Evolutionary conservation across 148 eudicot species (phyloP).

Genomic region (Persicaria tinctoria): DNA sequence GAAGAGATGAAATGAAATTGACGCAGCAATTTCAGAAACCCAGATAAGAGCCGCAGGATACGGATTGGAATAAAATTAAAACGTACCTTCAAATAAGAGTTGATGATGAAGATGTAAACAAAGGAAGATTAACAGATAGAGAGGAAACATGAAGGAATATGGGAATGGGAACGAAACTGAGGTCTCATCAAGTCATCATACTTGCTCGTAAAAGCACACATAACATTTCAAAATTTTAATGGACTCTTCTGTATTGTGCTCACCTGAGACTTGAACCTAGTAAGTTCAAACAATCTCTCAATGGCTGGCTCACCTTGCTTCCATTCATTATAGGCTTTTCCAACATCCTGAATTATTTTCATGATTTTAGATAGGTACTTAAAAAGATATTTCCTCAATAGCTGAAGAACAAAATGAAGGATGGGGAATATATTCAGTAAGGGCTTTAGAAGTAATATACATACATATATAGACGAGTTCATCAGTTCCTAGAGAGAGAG

Average conservation of each 20-base stretch:
- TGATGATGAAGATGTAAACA: no score
- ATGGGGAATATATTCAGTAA: not conserved
- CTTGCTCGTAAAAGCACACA: not conserved
- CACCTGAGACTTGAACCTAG: slow-evolving; percentile 61
- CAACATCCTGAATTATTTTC: slow-evolving; percentile 64
- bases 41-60: no score
- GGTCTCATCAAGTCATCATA: not conserved
- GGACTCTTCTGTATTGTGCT: not conserved
- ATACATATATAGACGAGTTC: not conserved
- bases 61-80: no score
- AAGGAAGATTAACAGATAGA: no score
- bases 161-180: no score
- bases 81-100: no score
- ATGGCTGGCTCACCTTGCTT: slow-evolving; percentile 98
- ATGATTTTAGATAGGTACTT: slow-evolving; percentile 26
- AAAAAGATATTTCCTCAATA: slow-evolving; percentile 20
- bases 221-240: not conserved
- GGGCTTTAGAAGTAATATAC: no score
- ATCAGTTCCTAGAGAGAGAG: not conserved
- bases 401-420: slow-evolving; percentile 17
- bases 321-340: slow-evolving; percentile 91
- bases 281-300: slow-evolving; percentile 78
- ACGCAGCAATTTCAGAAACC: no score
- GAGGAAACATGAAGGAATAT: no score
- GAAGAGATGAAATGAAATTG: no score